Evolutionary conservation across 2,329 filamentous ascomycete genomes (phyloP).

Genomic region (Apiospora koreana): DNA sequence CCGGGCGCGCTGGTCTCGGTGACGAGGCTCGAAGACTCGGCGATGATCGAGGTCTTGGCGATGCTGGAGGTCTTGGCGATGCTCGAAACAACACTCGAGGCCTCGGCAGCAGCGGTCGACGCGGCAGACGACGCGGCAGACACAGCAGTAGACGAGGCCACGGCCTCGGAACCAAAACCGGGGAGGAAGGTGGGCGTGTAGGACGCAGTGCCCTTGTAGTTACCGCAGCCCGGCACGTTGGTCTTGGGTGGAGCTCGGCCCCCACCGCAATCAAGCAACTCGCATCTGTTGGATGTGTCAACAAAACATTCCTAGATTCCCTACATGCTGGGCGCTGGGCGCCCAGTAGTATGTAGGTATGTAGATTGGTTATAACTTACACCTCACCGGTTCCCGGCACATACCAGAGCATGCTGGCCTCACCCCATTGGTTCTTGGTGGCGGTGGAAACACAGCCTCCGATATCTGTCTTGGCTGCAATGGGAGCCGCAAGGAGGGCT

Average conservation of each 20-base stretch:
- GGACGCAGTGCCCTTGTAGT: conserved; percentile 56
- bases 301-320: too few relatives aligned
- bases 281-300: conserved; percentile 40
- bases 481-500: conserved; percentile 34
- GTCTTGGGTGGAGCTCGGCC: conserved; percentile 66
- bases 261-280: conserved; percentile 66
- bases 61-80: neutral
- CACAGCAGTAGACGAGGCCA: conserved; percentile 13
- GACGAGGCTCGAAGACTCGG: neutral
- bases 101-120: neutral
- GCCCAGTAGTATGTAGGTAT: too few relatives aligned
- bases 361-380: conserved; percentile 10
- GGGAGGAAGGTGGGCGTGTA: conserved; percentile 54
- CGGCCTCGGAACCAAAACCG: conserved; percentile 24
- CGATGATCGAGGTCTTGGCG: neutral
- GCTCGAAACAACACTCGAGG: neutral
- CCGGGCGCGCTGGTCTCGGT: neutral
- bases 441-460: conserved; percentile 44
- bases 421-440: conserved; percentile 36
- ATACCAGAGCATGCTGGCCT: conserved; percentile 56
- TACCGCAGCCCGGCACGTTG: conserved; percentile 59
- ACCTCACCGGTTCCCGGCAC: conserved; percentile 65
- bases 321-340: neutral
- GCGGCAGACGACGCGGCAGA: conserved; percentile 15
- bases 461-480: conserved; percentile 46